Percentiles rank a stretch among this genome's conserved stretches.
These are phyloP conservation scores for Saccharomyces hybrid DNA, from an alignment of 1,139 yeast species.

Conservation along the genomic window DNA sequence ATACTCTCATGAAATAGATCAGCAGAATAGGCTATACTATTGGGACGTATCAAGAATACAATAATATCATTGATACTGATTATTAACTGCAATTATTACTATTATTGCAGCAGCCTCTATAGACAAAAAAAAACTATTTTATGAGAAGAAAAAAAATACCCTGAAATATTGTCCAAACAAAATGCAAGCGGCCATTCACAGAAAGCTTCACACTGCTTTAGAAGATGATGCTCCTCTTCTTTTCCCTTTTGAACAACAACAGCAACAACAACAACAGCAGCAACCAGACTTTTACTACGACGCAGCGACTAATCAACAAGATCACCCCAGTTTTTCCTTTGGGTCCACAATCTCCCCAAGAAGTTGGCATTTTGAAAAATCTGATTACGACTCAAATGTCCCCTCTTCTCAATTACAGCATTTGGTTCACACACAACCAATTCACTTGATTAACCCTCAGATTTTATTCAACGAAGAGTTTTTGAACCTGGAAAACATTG, in stretches of 20 bases:
- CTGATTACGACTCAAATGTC: conserved; percentile 3
- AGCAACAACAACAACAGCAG: not conserved
- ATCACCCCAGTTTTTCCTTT: not conserved
- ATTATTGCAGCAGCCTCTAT: not conserved
- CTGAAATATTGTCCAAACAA: not conserved
- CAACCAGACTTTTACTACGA: not conserved
- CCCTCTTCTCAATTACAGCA: conserved; percentile 2
- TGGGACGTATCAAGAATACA: not conserved
- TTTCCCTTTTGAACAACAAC: not conserved
- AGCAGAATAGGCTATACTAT: not conserved
- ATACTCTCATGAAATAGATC: not conserved
- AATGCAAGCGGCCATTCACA: not conserved
- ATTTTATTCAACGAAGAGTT: not conserved
- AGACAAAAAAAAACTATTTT: not conserved
- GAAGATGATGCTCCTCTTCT: not conserved
- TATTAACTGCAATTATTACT: not conserved
- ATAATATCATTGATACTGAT: not conserved
- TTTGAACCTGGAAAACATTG: not conserved
- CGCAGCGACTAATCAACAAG: not conserved
- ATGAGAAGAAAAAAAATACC: not conserved
- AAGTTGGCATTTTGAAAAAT: not conserved
- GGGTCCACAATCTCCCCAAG: not conserved
- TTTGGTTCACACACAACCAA: conserved; percentile 9
- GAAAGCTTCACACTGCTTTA: not conserved
- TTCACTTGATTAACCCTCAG: conserved; percentile 3